Percentiles rank a stretch among this genome's conserved stretches.
phyloP scores from a whole-genome alignment of 441 rosid species.

The Flueggea neowawraea region DNA sequence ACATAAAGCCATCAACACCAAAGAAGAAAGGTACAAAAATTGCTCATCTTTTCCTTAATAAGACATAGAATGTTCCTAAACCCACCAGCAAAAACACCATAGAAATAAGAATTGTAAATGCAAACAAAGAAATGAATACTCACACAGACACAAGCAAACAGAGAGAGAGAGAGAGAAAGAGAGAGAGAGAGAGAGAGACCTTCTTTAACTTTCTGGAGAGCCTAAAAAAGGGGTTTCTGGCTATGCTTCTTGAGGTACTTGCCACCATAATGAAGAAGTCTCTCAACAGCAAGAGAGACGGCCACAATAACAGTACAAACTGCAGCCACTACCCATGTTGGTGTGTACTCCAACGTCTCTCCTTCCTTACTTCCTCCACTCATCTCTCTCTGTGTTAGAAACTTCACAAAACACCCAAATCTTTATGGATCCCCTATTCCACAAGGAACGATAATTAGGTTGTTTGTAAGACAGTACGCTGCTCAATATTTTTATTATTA shows the following conservation, averaged over 20 bases:
- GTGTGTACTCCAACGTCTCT: slow-evolving; percentile 47
- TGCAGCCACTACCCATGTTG: slow-evolving; percentile 79
- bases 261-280: slow-evolving; percentile 57
- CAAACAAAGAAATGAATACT: not conserved
- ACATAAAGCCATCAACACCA: no score
- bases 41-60: no score
- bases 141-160: no score
- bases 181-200: slow-evolving; percentile 24
- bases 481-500: no score
- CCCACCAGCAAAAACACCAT: not conserved
- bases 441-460: no score
- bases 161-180: not conserved
- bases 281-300: slow-evolving; percentile 54
- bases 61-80: no score
- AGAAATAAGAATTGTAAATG: not conserved
- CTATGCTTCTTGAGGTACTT: slow-evolving; percentile 44
- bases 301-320: slow-evolving; percentile 65
- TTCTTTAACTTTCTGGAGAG: slow-evolving; percentile 76
- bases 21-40: no score
- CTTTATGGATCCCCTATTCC: no score
- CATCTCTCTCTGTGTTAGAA: slow-evolving; percentile 14
- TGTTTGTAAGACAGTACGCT: no score
- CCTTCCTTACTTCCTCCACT: slow-evolving; percentile 48
- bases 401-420: not conserved
- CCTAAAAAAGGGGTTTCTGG: slow-evolving; percentile 64